phyloP scores from a whole-genome alignment of 192 early-diverging fungal species.

The Podila minutissima region DNA sequence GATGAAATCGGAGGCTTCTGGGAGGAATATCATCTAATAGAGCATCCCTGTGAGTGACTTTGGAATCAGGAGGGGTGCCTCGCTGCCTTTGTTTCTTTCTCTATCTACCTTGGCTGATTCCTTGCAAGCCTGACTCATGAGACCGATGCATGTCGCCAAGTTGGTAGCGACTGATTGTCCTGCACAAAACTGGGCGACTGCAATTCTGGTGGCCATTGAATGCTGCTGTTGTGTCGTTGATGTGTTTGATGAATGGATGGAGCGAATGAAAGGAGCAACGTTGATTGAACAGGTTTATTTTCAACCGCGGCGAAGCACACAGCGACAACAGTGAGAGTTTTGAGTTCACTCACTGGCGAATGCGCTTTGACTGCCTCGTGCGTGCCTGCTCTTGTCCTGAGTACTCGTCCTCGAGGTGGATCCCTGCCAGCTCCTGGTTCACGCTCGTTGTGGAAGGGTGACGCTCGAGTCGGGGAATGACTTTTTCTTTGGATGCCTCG shows the following conservation, averaged over 20 bases:
- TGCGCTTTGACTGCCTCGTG: too few species aligned
- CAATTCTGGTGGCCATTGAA: slow-evolving; percentile 32
- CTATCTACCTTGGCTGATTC: slow-evolving; percentile 63
- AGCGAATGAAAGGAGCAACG: too few species aligned
- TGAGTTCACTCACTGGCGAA: too few species aligned
- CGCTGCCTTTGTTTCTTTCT: not conserved
- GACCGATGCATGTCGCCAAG: slow-evolving; percentile 64
- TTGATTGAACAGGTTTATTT: too few species aligned
- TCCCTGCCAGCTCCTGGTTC: too few species aligned
- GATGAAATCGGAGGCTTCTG: slow-evolving; percentile 88
- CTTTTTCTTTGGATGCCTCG: not conserved
- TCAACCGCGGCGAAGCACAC: too few species aligned
- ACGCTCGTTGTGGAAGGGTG: too few species aligned
- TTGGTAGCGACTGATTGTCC: slow-evolving; percentile 67
- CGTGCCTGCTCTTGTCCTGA: too few species aligned
- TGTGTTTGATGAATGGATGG: not conserved
- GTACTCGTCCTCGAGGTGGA: too few species aligned
- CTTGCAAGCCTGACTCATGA: slow-evolving; percentile 67
- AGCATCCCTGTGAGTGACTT: not conserved
- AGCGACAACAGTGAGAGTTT: too few species aligned
- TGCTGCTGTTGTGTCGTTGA: too few species aligned
- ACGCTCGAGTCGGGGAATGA: not conserved
- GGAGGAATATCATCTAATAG: slow-evolving; percentile 77
- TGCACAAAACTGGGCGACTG: slow-evolving; percentile 81
- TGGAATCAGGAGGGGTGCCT: not conserved